Evolutionary conservation across 129 eudicot genomes (phyloP), one percentile per base, ranked within the genome.

Genomic region (Pseudognaphalium luteoalbum): DNA sequence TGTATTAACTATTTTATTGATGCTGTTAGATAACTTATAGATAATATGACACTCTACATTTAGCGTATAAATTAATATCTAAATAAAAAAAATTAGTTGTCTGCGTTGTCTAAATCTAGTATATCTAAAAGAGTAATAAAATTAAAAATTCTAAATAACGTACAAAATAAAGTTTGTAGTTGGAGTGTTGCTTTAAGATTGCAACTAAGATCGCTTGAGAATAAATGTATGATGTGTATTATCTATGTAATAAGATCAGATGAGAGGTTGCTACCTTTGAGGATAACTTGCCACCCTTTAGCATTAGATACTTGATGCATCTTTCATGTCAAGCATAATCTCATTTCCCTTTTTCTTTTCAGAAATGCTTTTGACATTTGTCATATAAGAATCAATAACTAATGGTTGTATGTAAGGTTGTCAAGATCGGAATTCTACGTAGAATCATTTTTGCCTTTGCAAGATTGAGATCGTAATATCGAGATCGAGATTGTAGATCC

Each of bases 241-340:
- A 54, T 52, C 1, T 35, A 10, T 59, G 29, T 37, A 72, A 7
- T 1, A 25, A 66, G 33, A 68, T 50, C 73, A 68, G 71, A 66
- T 73, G 74, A 57, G 83, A 57, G 30, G 75, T 80, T 80, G 80
- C 80, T 74, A 80, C 79, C 79, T 57, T 74, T 73, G 79, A 80
- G 20, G 70, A 67, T 74, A 57, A 74, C 83, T 67, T 80, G 71
- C 32, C 59, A 80, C 80, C 83, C 54, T 60, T 64, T 52, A 28
- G 57, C 66, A 22, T 52, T 28, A 66, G 83, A 80, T 80, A 75
- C 75, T 66, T 56, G 42, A 56, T 74, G 30, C 70, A 67, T 39
- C 75, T 80, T 73, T 74, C 57, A 70, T 44, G 28, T 47, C 75
- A 74, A 66, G 70, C 75, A 73, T 73, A 52, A 10, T 11, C 33